phyloP scores from a whole-genome alignment of 2,329 filamentous ascomycete genomes.

The Stachybotrys chlorohalonatus region DNA sequence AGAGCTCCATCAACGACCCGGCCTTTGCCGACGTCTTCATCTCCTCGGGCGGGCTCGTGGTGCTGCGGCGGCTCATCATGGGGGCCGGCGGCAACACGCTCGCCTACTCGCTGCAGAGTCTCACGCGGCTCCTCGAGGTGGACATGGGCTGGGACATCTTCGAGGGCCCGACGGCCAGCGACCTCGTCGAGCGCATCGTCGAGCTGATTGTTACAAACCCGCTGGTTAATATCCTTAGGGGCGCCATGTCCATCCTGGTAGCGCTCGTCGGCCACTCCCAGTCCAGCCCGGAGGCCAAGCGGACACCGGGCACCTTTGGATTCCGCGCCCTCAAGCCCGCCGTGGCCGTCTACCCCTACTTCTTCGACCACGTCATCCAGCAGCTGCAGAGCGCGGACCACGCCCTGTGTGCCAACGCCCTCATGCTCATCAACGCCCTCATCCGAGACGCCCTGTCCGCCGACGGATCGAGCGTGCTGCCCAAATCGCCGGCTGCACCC shows the following conservation, averaged over 20 bases:
- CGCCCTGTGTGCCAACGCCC: conserved; percentile 85
- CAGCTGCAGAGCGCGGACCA: conserved; percentile 92
- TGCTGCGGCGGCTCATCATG: conserved; percentile 76
- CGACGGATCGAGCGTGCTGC: conserved; percentile 42
- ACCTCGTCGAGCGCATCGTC: conserved; percentile 69
- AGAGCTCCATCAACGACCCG: conserved; percentile 89
- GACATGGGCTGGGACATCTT: conserved; percentile 97
- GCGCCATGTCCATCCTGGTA: conserved; percentile 93
- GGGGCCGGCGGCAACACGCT: conserved; percentile 84
- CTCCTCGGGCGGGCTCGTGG: conserved; percentile 71
- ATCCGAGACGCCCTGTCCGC: conserved; percentile 84
- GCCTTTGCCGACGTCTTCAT: conserved; percentile 97
- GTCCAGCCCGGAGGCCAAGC: conserved; percentile 28
- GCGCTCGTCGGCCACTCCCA: conserved; percentile 85
- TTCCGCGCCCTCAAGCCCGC: conserved; percentile 89
- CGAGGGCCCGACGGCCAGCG: conserved; percentile 50
- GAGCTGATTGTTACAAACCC: conserved; percentile 92
- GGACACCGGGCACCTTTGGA: conserved; percentile 59
- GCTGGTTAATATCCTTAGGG: conserved; percentile 91
- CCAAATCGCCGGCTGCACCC: conserved; percentile 9
- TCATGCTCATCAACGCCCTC: conserved; percentile 91
- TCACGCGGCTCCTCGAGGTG: conserved; percentile 81
- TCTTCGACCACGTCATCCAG: conserved; percentile 87
- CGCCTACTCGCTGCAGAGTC: conserved; percentile 86
- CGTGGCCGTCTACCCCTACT: conserved; percentile 83